Conservation (phyloP, 2,329 filamentous ascomycete species). For the Fusarium abutilonis region DNA sequence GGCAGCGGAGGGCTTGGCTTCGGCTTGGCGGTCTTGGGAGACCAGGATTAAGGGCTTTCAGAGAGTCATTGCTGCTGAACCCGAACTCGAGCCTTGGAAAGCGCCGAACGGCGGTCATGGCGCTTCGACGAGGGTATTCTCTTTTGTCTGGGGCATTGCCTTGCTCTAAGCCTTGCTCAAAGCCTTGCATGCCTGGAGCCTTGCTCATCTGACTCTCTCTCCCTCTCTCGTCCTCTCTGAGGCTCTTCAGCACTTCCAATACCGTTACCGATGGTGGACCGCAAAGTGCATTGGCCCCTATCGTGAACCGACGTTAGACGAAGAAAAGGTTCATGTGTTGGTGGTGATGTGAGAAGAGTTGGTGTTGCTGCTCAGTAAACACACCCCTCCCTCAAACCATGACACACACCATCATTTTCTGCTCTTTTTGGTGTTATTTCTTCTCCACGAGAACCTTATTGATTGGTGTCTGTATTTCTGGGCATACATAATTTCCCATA, state of each 20-base stretch:
- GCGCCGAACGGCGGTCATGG: conserved; percentile 23
- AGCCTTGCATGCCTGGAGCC: not conserved
- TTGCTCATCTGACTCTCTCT: conserved; percentile 21
- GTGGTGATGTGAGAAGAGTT: not conserved
- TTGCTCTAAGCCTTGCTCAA: not conserved
- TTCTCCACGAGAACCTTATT: conserved; percentile 18
- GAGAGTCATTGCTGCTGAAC: conserved; percentile 27
- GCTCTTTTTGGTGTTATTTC: conserved; percentile 24
- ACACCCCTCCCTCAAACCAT: conserved; percentile 17
- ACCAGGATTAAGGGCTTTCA: conserved; percentile 21
- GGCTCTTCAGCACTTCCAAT: conserved; percentile 25
- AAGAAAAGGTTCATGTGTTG: conserved; percentile 9
- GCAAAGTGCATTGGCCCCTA: conserved; percentile 11
- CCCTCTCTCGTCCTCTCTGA: conserved; percentile 4
- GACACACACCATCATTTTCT: conserved; percentile 25
- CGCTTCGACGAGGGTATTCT: conserved; percentile 24
- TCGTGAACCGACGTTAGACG: conserved; percentile 40
- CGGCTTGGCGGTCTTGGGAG: conserved; percentile 40
- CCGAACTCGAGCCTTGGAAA: conserved; percentile 37
- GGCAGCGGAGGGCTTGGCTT: conserved; percentile 19
- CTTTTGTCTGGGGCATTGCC: conserved; percentile 15
- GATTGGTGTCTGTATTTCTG: conserved; percentile 38
- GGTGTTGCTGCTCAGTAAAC: not conserved
- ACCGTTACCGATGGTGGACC: conserved; percentile 33
- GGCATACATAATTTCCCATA: conserved; percentile 34